Percentiles rank a stretch among this genome's conserved stretches.
Conservation (phyloP, 2,329 filamentous ascomycete genomes). For the Aspergillus sp. region DNA sequence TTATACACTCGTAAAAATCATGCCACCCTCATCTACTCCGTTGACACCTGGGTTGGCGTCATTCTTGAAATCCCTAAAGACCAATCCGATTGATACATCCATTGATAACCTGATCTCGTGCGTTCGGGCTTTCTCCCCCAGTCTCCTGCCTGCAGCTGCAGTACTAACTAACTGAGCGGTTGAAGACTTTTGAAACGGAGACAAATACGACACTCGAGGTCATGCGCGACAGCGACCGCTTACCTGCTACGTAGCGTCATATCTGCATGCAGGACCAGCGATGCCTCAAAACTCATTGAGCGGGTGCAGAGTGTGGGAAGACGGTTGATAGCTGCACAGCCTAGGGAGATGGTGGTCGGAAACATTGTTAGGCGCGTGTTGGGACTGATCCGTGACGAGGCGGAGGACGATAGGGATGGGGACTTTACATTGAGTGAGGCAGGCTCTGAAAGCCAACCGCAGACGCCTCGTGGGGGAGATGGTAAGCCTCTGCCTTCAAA, state of each 20-base stretch:
- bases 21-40: slow-evolving; percentile 59
- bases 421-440: slow-evolving; percentile 62
- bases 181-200: slow-evolving; percentile 80
- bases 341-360: slow-evolving; percentile 85
- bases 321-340: slow-evolving; percentile 77
- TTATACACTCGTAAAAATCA: slow-evolving; percentile 30
- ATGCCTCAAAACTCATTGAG: slow-evolving; percentile 75
- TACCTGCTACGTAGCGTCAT: slow-evolving; percentile 86
- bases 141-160: not conserved
- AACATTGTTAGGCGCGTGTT: slow-evolving; percentile 92
- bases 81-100: slow-evolving; percentile 72
- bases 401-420: slow-evolving; percentile 73
- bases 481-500: slow-evolving; percentile 25
- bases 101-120: slow-evolving; percentile 83
- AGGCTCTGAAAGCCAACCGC: slow-evolving; percentile 53
- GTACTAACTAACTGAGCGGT: slow-evolving; percentile 23
- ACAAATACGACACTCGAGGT: slow-evolving; percentile 83
- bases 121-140: slow-evolving; percentile 29
- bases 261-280: slow-evolving; percentile 73
- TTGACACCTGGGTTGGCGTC: slow-evolving; percentile 73
- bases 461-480: slow-evolving; percentile 41
- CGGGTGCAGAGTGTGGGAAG: slow-evolving; percentile 77
- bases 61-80: slow-evolving; percentile 77
- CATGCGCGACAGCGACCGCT: slow-evolving; percentile 87
- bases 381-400: slow-evolving; percentile 87